phyloP scores from a whole-genome alignment of 495 filamentous ascomycete species.

The Xylaria acuta region DNA sequence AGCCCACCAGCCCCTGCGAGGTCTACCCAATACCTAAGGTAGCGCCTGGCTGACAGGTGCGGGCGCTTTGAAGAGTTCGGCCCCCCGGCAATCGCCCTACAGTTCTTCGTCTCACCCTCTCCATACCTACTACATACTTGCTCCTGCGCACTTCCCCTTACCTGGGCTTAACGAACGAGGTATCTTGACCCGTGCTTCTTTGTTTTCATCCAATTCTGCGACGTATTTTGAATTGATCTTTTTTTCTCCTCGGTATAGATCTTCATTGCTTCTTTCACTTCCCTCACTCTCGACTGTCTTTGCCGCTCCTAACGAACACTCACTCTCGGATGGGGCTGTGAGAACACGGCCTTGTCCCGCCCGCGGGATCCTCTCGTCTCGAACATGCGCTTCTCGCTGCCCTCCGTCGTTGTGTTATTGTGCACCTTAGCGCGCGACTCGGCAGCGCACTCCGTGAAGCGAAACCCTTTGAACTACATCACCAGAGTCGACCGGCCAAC shows the following conservation, averaged over 20 bases:
- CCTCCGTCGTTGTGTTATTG: constrained; percentile 35
- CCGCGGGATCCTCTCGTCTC: constrained; percentile 33
- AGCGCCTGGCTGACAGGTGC: constrained; percentile 16
- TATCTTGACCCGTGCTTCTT: background rate
- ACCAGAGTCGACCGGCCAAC: constrained; percentile 74
- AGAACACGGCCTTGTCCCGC: constrained; percentile 32
- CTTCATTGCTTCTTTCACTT: background rate
- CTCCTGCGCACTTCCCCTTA: constrained; percentile 21
- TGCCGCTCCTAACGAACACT: background rate
- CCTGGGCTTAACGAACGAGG: constrained; percentile 4
- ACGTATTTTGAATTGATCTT: constrained; percentile 2
- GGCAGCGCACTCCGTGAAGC: constrained; percentile 72
- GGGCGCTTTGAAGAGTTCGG: constrained; percentile 14
- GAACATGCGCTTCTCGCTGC: constrained; percentile 39
- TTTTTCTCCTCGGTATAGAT: constrained; percentile 7
- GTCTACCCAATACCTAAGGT: background rate
- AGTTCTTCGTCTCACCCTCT: constrained; percentile 14
- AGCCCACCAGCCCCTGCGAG: background rate
- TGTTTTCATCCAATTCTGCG: constrained; percentile 2
- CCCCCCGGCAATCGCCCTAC: constrained; percentile 23
- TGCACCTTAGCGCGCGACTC: constrained; percentile 31
- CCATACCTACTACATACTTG: background rate
- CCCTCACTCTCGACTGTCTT: background rate
- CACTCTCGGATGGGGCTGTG: constrained; percentile 37
- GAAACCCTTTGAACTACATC: constrained; percentile 77